These are phyloP conservation scores for Ogataea nonfermentans DNA, from an alignment of 805 yeast species.

Conservation along the genomic window DNA sequence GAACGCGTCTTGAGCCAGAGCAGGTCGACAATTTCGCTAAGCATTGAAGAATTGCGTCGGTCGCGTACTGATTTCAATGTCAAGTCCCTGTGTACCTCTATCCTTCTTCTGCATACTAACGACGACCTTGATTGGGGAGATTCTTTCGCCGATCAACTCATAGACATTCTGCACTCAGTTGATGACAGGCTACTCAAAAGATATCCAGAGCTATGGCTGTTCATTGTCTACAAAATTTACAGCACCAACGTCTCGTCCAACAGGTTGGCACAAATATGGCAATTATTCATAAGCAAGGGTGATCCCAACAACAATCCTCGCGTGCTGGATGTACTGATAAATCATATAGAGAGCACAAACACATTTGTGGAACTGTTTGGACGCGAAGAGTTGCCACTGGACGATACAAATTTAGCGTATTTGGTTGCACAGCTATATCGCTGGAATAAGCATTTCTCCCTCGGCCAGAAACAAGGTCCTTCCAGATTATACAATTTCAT, in stretches of 20 bases:
- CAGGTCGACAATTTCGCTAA: slow-evolving; percentile 3
- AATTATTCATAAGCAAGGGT: slow-evolving; percentile 16
- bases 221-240: slow-evolving; percentile 27
- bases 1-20: slow-evolving; percentile 21
- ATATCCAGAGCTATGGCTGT: slow-evolving; percentile 34
- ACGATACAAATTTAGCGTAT: slow-evolving; percentile 27
- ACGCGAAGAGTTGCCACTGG: slow-evolving; percentile 19
- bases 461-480: slow-evolving; percentile 10
- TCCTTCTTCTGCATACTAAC: slow-evolving; percentile 24
- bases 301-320: slow-evolving; percentile 14
- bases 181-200: slow-evolving; percentile 19
- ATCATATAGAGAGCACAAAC: slow-evolving; percentile 14
- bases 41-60: slow-evolving; percentile 20
- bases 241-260: slow-evolving; percentile 17
- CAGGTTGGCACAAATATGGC: slow-evolving; percentile 18
- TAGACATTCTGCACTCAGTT: slow-evolving; percentile 16
- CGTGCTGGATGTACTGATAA: slow-evolving; percentile 26
- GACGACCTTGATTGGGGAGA: slow-evolving; percentile 9
- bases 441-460: slow-evolving; percentile 16
- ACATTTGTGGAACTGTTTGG: slow-evolving; percentile 16
- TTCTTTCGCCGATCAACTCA: slow-evolving; percentile 19
- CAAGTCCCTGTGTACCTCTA: slow-evolving; percentile 31
- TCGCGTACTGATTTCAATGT: slow-evolving; percentile 28
- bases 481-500: slow-evolving; percentile 11
- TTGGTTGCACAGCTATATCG: slow-evolving; percentile 29